These are phyloP conservation scores for Sesbania bispinosa DNA, from an alignment of 306 rosid genomes.

Conservation along the genomic window DNA sequence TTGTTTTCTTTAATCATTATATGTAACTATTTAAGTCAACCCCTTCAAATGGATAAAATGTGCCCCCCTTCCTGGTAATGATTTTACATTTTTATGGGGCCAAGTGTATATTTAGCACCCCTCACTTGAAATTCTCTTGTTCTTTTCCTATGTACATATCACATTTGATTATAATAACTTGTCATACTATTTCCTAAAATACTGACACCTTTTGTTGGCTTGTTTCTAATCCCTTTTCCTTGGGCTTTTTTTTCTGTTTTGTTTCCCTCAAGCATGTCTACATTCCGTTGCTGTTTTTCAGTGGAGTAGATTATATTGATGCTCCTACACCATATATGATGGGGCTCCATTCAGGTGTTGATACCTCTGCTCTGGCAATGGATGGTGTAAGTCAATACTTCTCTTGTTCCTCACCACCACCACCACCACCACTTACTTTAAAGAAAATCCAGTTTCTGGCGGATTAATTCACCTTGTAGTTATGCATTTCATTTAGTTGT, in stretches of 20 bases:
- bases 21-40: neutral
- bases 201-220: slow-evolving; percentile 29
- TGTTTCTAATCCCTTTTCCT: slow-evolving; percentile 45
- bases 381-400: slow-evolving; percentile 81
- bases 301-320: slow-evolving; percentile 99
- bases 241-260: slow-evolving; percentile 25
- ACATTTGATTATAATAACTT: slow-evolving; percentile 19
- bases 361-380: slow-evolving; percentile 69
- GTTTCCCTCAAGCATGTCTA: slow-evolving; percentile 88
- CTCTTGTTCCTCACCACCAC: slow-evolving; percentile 1
- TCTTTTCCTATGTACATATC: neutral
- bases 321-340: slow-evolving; percentile 99
- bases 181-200: slow-evolving; percentile 13
- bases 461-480: neutral
- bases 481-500: slow-evolving; percentile 15
- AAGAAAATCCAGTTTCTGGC: slow-evolving; percentile 6
- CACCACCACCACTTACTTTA: neutral
- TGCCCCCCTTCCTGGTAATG: neutral
- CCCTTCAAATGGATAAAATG: neutral
- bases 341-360: slow-evolving; percentile 99
- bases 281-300: slow-evolving; percentile 98
- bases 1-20: neutral
- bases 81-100: neutral
- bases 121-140: neutral
- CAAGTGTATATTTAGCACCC: neutral